Evolutionary conservation across 2,329 filamentous ascomycete species (phyloP).

Genomic region (Chaetomium strumarium): DNA sequence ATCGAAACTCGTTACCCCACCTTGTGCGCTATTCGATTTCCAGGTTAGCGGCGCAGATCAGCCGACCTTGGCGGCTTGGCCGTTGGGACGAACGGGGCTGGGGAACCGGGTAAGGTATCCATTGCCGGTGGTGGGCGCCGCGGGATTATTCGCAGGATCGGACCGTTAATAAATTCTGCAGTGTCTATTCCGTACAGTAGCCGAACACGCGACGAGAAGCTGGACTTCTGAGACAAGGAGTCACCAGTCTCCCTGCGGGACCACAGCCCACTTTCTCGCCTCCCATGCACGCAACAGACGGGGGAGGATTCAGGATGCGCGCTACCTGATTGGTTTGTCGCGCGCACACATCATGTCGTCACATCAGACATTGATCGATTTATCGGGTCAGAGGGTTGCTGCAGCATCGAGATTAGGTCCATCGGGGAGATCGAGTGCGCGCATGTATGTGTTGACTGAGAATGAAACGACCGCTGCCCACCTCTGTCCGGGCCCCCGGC

Average conservation of each 20-base stretch:
- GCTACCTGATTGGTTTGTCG: conserved; percentile 3
- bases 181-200: not conserved
- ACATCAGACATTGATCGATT: conserved; percentile 9
- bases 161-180: not conserved
- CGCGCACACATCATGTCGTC: conserved; percentile 13
- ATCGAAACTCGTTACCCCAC: not conserved
- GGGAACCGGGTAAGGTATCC: not conserved
- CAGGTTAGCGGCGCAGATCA: conserved; percentile 10
- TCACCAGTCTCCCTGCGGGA: not conserved
- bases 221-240: not conserved
- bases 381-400: conserved; percentile 13
- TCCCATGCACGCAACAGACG: not conserved
- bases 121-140: not conserved
- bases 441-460: not conserved
- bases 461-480: conserved; percentile 2
- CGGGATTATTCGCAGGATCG: no score
- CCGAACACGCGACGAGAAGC: not conserved
- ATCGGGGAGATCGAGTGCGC: conserved; percentile 8
- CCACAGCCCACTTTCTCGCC: not conserved
- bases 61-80: not conserved
- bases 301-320: not conserved
- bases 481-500: not conserved
- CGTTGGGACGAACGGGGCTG: not conserved
- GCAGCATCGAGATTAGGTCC: conserved; percentile 26
- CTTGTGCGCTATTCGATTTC: not conserved